These are phyloP conservation scores for Solanum appendiculatum DNA, from an alignment of 257 asterid species.

Conservation along the genomic window DNA sequence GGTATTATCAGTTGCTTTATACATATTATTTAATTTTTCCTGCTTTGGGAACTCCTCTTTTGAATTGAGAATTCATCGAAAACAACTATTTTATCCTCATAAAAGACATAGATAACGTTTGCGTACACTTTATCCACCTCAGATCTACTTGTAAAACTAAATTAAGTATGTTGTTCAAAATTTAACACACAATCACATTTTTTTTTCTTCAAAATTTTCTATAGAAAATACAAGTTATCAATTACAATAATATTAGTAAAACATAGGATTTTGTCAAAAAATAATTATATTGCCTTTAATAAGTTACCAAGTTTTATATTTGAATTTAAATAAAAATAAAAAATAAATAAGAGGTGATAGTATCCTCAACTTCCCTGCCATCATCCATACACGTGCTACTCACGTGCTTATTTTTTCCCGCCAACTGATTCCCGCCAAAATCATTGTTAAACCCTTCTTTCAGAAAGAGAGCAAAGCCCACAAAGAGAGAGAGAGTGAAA, in stretches of 20 bases:
- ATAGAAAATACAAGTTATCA: neutral
- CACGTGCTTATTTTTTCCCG: conserved; percentile 43
- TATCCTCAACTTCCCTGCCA: neutral
- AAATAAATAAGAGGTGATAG: neutral
- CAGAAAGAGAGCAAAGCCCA: neutral
- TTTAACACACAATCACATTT: too few relatives aligned
- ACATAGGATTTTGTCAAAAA: too few relatives aligned
- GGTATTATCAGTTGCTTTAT: too few relatives aligned
- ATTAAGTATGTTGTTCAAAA: too few relatives aligned
- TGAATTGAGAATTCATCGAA: too few relatives aligned
- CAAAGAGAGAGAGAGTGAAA: neutral
- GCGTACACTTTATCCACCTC: too few relatives aligned
- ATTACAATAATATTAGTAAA: neutral
- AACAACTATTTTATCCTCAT: too few relatives aligned
- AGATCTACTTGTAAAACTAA: too few relatives aligned
- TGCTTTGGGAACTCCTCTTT: too few relatives aligned
- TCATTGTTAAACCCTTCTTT: neutral
- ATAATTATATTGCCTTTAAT: neutral
- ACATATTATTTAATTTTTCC: too few relatives aligned
- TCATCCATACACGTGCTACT: neutral
- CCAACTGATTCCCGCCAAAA: conserved; percentile 71
- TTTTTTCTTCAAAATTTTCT: too few relatives aligned
- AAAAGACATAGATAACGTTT: too few relatives aligned
- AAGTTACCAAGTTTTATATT: neutral
- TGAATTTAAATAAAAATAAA: neutral